Percentiles rank a stretch among this genome's conserved stretches.
Conservation (phyloP, 345 rosid species). For the Firmiana major region DNA sequence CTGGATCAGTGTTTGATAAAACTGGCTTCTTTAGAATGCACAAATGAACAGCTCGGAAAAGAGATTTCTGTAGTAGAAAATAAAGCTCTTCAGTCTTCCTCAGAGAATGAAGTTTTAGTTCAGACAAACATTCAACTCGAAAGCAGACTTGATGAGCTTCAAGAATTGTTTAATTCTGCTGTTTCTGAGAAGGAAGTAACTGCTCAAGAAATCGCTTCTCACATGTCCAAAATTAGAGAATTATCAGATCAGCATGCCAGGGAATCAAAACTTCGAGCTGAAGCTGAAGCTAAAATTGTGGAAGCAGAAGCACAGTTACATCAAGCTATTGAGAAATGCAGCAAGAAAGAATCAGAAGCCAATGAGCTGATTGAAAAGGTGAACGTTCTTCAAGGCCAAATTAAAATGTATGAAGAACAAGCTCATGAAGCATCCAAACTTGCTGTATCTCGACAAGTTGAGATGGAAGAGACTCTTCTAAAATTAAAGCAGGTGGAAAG, state of each 20-base stretch:
- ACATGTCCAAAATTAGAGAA: slow-evolving; percentile 34
- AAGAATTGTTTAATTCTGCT: slow-evolving; percentile 50
- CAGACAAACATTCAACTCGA: slow-evolving; percentile 76
- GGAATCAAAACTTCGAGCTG: slow-evolving; percentile 49
- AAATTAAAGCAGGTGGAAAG: slow-evolving; percentile 60
- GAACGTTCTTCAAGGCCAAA: slow-evolving; percentile 45
- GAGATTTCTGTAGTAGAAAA: slow-evolving; percentile 55
- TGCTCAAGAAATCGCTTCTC: slow-evolving; percentile 46
- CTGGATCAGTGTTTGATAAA: slow-evolving; percentile 48
- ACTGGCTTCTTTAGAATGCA: slow-evolving; percentile 53
- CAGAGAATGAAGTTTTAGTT: slow-evolving; percentile 60
- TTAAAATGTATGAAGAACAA: slow-evolving; percentile 47
- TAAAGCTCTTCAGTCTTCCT: slow-evolving; percentile 47
- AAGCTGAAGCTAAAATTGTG: slow-evolving; percentile 31
- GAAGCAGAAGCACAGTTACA: slow-evolving; percentile 43
- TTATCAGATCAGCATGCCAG: slow-evolving; percentile 51
- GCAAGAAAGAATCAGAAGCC: slow-evolving; percentile 50
- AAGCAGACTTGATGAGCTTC: slow-evolving; percentile 62
- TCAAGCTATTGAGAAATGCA: slow-evolving; percentile 45
- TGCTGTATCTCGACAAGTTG: slow-evolving; percentile 48
- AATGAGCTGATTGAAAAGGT: slow-evolving; percentile 57
- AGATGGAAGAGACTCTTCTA: slow-evolving; percentile 58
- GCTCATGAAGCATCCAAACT: slow-evolving; percentile 49
- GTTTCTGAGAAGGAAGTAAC: slow-evolving; percentile 62
- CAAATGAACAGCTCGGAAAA: slow-evolving; percentile 55